A percentile compares a stretch with the other conserved stretches of the same genome.
Evolutionary conservation across 2,329 filamentous ascomycete species (phyloP).

Genomic region (Alternaria gaisen): DNA sequence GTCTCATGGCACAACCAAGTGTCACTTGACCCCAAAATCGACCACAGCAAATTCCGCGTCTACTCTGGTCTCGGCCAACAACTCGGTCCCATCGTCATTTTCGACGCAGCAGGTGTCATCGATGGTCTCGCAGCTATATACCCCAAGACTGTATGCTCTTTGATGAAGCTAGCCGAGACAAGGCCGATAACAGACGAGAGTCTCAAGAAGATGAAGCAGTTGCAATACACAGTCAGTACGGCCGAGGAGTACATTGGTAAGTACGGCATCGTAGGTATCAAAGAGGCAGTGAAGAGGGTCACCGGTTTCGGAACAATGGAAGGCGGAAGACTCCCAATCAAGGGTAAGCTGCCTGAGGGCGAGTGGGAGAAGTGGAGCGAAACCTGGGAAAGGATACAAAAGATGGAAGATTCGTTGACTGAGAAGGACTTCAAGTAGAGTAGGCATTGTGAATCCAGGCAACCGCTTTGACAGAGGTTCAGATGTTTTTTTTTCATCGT

Average conservation of each 20-base stretch:
- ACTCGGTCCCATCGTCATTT: conserved; percentile 67
- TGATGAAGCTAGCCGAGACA: conserved; percentile 62
- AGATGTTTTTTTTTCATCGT: neutral
- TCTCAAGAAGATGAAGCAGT: conserved; percentile 60
- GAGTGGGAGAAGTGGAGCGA: conserved; percentile 62
- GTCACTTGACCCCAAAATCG: conserved; percentile 66
- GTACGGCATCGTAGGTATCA: conserved; percentile 71
- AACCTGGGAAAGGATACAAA: conserved; percentile 43
- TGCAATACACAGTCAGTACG: conserved; percentile 69
- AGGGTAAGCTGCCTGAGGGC: conserved; percentile 66
- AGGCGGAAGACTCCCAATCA: conserved; percentile 67
- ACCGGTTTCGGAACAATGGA: conserved; percentile 67
- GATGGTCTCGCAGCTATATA: conserved; percentile 73
- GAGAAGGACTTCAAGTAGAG: conserved; percentile 35
- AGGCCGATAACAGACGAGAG: conserved; percentile 46
- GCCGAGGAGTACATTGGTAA: conserved; percentile 69
- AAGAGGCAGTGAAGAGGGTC: conserved; percentile 69
- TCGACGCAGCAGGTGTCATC: conserved; percentile 71
- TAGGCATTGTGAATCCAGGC: neutral
- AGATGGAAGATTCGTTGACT: conserved; percentile 42
- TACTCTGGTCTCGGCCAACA: conserved; percentile 74
- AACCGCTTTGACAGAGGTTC: neutral
- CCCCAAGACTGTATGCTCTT: conserved; percentile 66
- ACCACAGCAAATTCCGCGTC: conserved; percentile 66
- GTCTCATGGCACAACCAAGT: conserved; percentile 71